Evolutionary conservation across 2,329 filamentous ascomycete species (phyloP), one percentile per base, ranked within the genome.

Genomic region (Aureobasidium melanogenum): DNA sequence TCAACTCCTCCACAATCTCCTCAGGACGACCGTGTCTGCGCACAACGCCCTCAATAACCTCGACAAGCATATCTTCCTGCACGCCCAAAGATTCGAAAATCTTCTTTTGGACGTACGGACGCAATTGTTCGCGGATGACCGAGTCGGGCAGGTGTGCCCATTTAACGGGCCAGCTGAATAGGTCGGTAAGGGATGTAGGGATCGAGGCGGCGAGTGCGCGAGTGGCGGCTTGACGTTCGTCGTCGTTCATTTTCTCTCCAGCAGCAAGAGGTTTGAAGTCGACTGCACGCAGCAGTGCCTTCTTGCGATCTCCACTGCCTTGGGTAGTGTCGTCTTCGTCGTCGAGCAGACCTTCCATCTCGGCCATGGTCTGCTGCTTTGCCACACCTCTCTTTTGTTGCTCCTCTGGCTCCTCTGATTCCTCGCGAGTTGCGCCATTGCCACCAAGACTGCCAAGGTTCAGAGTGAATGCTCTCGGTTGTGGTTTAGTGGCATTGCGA

Each of bases 91-190:
- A 95, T 75, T 99, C 94, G 63, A 99, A 88, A 67, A 97, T 90
- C 82, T 97, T 99, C 83, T 96, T 96, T 79, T 96, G 91, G 61
- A 97, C 90, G 76, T 97, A 99, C 32, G 93, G 92, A 69, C 89
- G 85, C 67, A 99, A 84, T 72, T 97, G 92, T 65, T 95, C 89
- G 63, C 85, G 83, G 63, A 97, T 84, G 44, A 94, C 82, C 17
- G 82, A 80, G 64, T 94, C 88, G 71, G 95, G 89, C 72, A 99
- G 82, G 74, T 86, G 90, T 56, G 95, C 88, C 94, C 94, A 99
- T 68, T 92, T 89, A 72, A 99, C 85, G 19, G 88, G 79, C 90
- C 91, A 97, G n/a, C 82, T 83, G 90, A 93, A 99, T 3, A 99
- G 80, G 10, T 59, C 55, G 2, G 88, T 85, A 72, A 88, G 90